Base-by-base conservation (phyloP, 208 protist genomes). In the Trypanosoma boissoni region DNA sequence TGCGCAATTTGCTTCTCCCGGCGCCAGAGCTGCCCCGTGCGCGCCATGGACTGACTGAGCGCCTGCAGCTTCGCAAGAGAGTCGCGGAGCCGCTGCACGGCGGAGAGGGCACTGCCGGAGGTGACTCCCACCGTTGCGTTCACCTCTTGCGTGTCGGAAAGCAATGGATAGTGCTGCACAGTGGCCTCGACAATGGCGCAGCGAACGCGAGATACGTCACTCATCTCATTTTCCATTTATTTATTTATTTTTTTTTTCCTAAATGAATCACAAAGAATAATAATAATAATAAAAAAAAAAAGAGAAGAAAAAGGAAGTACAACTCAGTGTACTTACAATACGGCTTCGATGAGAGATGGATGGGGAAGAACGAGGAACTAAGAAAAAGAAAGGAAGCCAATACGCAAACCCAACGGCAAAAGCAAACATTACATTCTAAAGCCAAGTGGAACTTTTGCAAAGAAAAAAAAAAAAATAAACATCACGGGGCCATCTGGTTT, bases 151-250 rank as follows among this genome's bases (percentile, higher is more conserved):
- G 80, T 76, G 31, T 78, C 64, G 1, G 72, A 65, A 7, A 94
- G 44, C 9, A 92, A 53, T 6, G 86, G 69, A 53, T 83, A 86
- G 62, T 88, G 67, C 28, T 82, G 74, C 43, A 88, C 83, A 6
- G 75, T 80, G 21, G 76, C 78, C 46, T 88, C 78, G 3, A 84
- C 76, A 41, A 93, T 84, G 8, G 68, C 61, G 39, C 69, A 61
- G 24, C 73, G 80, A 46, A 87, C 66, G 4, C 73, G 70, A 9
- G 59, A 48, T 56, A 82, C 82, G 21, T 86, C 77, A 54, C 16
- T 71, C n/a, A 32, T 46, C 8, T 57, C 45, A 6, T 39, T 10
- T 10, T 71, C 51, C 64, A 71, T 71, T 34, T 24, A 10, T 28
- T 48, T 8, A 23, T 8, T 20, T 2, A 36, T 23, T 41, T 8